phyloP scores from a whole-genome alignment of 2,329 filamentous ascomycete species.

The Cryphonectria japonica region DNA sequence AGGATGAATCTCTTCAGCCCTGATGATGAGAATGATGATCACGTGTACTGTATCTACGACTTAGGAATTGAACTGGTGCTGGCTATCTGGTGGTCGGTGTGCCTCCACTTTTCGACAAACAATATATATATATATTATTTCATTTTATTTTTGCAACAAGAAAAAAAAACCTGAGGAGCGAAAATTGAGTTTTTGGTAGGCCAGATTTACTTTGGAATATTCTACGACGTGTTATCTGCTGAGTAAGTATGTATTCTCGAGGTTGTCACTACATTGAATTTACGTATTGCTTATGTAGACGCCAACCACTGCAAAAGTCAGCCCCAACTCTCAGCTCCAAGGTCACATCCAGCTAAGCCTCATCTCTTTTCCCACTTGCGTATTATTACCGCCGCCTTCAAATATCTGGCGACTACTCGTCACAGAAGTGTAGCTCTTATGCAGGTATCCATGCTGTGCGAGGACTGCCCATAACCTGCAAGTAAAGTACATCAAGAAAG shows the following conservation, averaged over 20 bases:
- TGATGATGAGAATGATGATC: not conserved
- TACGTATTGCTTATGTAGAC: not conserved
- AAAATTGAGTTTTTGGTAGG: not conserved
- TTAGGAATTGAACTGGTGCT: not conserved
- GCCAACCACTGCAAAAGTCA: not conserved
- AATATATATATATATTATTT: no score
- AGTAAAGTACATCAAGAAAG: no score
- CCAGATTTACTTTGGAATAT: not conserved
- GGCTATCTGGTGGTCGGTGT: not conserved
- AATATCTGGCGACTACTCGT: conserved; percentile 13
- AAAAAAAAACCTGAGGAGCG: no score
- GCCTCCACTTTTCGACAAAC: not conserved
- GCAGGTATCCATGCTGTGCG: conserved; percentile 13
- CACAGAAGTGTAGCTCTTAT: not conserved
- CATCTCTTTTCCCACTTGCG: not conserved
- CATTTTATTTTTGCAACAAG: no score
- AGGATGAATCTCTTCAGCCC: not conserved
- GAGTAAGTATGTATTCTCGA: not conserved
- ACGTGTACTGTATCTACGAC: not conserved
- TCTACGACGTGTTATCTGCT: not conserved
- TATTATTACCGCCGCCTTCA: not conserved
- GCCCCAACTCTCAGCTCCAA: not conserved
- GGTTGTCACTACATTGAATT: not conserved
- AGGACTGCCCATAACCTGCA: not conserved
- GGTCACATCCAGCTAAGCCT: not conserved